Percentiles rank a stretch among this genome's conserved stretches.
These are phyloP conservation scores for Talaromyces piceae DNA, from an alignment of 2,329 filamentous ascomycete genomes.

Conservation along the genomic window DNA sequence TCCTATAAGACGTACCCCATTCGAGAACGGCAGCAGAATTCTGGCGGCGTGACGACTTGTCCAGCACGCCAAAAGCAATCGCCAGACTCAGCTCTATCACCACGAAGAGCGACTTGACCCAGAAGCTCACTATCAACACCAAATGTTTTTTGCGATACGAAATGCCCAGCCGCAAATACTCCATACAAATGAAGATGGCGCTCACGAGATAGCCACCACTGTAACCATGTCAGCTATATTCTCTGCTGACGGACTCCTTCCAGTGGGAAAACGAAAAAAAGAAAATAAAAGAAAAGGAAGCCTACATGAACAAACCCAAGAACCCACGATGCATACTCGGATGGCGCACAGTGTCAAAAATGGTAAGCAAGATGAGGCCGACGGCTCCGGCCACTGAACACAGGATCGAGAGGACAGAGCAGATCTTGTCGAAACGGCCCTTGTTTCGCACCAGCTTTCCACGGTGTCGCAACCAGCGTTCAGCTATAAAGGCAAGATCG, in stretches of 20 bases:
- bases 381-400: conserved; percentile 70
- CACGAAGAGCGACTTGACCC: conserved; percentile 79
- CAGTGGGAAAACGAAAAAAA: not conserved
- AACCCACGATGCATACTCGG: conserved; percentile 64
- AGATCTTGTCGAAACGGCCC: conserved; percentile 31
- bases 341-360: conserved; percentile 76
- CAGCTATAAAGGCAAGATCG: conserved; percentile 69
- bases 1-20: conserved; percentile 49
- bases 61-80: conserved; percentile 56
- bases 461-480: conserved; percentile 76
- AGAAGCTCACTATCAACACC: conserved; percentile 72
- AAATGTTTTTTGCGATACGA: conserved; percentile 64
- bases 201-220: conserved; percentile 70
- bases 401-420: conserved; percentile 32
- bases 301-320: conserved; percentile 67
- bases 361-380: conserved; percentile 72
- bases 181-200: conserved; percentile 80
- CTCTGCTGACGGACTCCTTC: not conserved
- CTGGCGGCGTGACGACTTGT: conserved; percentile 39
- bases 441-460: conserved; percentile 72
- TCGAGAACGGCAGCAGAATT: conserved; percentile 73
- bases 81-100: conserved; percentile 65
- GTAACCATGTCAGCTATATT: not conserved
- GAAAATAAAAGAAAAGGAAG: too few relatives aligned
- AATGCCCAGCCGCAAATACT: conserved; percentile 78